Percentiles rank a stretch among this genome's conserved stretches.
phyloP scores from a whole-genome alignment of 2,329 filamentous ascomycete genomes.

The Botrytis byssoidea region DNA sequence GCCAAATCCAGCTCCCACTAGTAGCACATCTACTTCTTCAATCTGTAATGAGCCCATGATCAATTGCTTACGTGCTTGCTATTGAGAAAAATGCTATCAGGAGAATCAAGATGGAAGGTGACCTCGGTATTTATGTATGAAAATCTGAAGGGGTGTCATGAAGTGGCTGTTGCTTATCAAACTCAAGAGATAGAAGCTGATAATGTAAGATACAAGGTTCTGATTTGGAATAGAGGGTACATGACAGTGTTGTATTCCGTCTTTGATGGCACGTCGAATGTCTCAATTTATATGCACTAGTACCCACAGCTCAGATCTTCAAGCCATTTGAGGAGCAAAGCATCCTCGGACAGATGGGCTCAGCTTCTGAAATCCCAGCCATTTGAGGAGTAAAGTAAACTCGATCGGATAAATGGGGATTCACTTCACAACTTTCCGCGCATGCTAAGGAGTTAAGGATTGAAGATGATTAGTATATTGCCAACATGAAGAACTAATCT shows the following conservation, averaged over 20 bases:
- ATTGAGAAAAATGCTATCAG: too few species aligned
- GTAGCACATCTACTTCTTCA: constrained; percentile 41
- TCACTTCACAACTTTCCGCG: not conserved
- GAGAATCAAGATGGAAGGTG: not conserved
- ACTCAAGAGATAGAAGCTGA: not conserved
- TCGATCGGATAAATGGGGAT: not conserved
- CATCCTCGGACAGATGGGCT: not conserved
- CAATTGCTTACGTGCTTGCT: not conserved
- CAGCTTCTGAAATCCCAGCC: not conserved
- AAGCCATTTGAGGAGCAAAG: not conserved
- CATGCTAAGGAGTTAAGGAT: not conserved
- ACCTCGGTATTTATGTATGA: not conserved
- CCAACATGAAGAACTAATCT: not conserved
- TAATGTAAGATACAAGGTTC: not conserved
- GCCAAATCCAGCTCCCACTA: constrained; percentile 36
- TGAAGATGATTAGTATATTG: not conserved
- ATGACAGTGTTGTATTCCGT: not conserved
- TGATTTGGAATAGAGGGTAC: not conserved
- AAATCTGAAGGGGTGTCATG: not conserved
- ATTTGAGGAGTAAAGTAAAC: not conserved
- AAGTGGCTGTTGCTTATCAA: not conserved
- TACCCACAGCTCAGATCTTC: not conserved
- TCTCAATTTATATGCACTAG: not conserved
- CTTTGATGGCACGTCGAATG: not conserved
- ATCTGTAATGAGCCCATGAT: constrained; percentile 19